A percentile compares a stretch with the other conserved stretches of the same genome.
Conservation (phyloP, 176 grass and related monocot species). For the Cocos nucifera region DNA sequence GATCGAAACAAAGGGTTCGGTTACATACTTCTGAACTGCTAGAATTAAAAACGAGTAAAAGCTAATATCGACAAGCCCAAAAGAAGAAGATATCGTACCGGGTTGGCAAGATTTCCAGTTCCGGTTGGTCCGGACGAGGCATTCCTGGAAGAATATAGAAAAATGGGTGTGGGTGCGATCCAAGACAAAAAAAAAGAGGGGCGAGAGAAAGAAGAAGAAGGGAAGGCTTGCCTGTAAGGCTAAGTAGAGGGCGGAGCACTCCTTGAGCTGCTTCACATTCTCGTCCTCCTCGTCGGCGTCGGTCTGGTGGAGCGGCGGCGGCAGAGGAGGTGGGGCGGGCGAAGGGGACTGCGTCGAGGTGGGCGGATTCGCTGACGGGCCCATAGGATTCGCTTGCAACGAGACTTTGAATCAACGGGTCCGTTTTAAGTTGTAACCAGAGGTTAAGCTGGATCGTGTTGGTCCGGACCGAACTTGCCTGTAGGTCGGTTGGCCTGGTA, state of each 20-base stretch:
- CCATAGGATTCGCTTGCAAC: too few species aligned
- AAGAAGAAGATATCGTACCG: conserved; percentile 25
- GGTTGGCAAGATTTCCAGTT: conserved; percentile 90
- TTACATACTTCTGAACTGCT: background rate
- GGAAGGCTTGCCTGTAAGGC: conserved; percentile 50
- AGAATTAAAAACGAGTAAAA: background rate
- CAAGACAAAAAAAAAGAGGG: background rate
- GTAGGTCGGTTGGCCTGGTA: too few species aligned
- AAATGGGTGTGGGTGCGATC: background rate
- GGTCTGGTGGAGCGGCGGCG: conserved; percentile 30
- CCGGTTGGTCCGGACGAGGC: conserved; percentile 55
- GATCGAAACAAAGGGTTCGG: too few species aligned
- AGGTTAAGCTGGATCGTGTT: too few species aligned
- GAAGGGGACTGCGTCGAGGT: conserved; percentile 11
- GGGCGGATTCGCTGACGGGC: conserved; percentile 8
- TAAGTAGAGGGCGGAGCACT: conserved; percentile 67
- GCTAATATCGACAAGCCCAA: too few species aligned
- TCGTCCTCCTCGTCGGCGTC: conserved; percentile 77
- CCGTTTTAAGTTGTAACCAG: too few species aligned
- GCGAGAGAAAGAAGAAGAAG: background rate
- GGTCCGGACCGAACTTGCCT: too few species aligned
- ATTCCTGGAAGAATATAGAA: conserved; percentile 39
- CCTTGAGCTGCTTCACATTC: conserved; percentile 86
- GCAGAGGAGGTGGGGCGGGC: conserved; percentile 2
- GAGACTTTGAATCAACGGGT: too few species aligned